Conservation (phyloP, 352 stramenopile genomes). For the Pilasporangium apinafurcum region DNA sequence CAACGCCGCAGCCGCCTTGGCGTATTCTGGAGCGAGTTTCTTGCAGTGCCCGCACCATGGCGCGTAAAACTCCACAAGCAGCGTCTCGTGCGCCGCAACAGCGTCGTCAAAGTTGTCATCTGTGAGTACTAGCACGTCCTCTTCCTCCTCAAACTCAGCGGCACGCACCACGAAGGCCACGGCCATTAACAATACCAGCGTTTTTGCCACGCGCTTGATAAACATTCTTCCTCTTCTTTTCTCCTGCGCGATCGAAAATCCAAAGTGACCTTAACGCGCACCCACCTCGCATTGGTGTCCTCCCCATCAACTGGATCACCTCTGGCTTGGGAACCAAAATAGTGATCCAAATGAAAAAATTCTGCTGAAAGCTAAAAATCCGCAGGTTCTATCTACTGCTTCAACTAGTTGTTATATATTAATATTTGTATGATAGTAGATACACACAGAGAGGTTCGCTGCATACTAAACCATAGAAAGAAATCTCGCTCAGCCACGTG, state of each 20-base stretch:
- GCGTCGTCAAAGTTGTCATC: slow-evolving; percentile 90
- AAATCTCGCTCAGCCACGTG: no score
- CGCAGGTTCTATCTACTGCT: slow-evolving; percentile 13
- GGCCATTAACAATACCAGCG: slow-evolving; percentile 39
- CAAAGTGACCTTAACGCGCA: slow-evolving; percentile 44
- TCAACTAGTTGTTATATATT: neutral
- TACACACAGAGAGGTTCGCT: slow-evolving; percentile 1
- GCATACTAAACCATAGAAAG: slow-evolving; percentile 4
- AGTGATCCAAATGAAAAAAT: no score
- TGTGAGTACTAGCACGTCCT: slow-evolving; percentile 89
- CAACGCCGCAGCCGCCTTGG: slow-evolving; percentile 77
- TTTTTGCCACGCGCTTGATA: slow-evolving; percentile 42
- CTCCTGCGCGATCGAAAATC: slow-evolving; percentile 26
- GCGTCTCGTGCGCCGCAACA: slow-evolving; percentile 70
- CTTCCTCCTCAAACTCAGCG: slow-evolving; percentile 76
- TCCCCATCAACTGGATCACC: no score
- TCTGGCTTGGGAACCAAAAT: no score
- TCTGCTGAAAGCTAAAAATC: slow-evolving; percentile 1
- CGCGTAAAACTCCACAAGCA: slow-evolving; percentile 91
- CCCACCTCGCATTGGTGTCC: no score
- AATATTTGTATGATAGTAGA: neutral
- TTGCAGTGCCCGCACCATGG: slow-evolving; percentile 92
- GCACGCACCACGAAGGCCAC: slow-evolving; percentile 36
- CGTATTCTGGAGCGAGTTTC: slow-evolving; percentile 82
- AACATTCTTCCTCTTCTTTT: slow-evolving; percentile 31